Conservation (phyloP, 129 eudicot genomes). For the Mikania micrantha region DNA sequence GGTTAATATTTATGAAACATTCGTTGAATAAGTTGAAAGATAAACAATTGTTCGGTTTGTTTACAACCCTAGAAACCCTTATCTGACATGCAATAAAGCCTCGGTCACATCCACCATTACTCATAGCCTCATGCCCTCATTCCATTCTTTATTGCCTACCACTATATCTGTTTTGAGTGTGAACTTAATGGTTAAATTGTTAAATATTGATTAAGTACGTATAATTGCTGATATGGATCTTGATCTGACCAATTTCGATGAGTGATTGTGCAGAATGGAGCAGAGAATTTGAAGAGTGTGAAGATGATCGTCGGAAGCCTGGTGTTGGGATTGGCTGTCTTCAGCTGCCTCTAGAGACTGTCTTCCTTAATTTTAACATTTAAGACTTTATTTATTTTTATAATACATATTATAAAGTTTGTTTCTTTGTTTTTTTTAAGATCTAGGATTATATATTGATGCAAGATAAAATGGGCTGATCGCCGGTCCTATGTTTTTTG, state of each 20-base stretch:
- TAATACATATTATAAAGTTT: not conserved
- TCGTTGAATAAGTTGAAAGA: too few species aligned
- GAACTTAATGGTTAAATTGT: too few species aligned
- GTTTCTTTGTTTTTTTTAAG: not conserved
- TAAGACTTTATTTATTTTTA: slow-evolving; percentile 1
- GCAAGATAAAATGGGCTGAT: not conserved
- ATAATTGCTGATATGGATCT: not conserved
- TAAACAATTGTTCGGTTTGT: too few species aligned
- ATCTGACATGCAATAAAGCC: too few species aligned
- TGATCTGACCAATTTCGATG: not conserved
- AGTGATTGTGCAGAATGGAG: slow-evolving; percentile 49
- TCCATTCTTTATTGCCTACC: too few species aligned
- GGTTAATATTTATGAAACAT: too few species aligned
- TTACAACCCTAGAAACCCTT: too few species aligned
- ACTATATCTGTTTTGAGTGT: too few species aligned
- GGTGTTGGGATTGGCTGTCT: slow-evolving; percentile 43
- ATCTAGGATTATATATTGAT: not conserved
- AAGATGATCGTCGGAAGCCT: slow-evolving; percentile 56
- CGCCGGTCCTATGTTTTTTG: too few species aligned
- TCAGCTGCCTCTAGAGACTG: slow-evolving; percentile 31
- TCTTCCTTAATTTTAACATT: not conserved
- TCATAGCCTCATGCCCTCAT: too few species aligned
- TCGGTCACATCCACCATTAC: too few species aligned
- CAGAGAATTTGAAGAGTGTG: slow-evolving; percentile 40
- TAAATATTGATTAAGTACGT: not conserved